phyloP scores from a whole-genome alignment of 1,284 basidiomycete genomes.

The Agroathelia rolfsii region DNA sequence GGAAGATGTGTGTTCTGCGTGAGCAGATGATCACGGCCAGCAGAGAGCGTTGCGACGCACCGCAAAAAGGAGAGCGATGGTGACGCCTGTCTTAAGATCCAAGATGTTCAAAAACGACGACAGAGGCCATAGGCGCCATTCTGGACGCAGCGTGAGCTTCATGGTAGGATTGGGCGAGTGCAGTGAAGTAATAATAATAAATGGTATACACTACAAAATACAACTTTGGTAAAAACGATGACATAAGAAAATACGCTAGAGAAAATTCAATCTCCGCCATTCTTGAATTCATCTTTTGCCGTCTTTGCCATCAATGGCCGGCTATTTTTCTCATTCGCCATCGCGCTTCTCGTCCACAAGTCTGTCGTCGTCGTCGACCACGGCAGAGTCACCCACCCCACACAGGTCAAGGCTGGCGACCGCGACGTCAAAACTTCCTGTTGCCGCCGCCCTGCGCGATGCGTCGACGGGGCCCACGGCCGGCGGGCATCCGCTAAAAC shows the following conservation, averaged over 20 bases:
- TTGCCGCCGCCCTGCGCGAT: constrained; percentile 26
- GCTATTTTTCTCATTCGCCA: constrained; percentile 15
- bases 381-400: constrained; percentile 54
- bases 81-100: constrained; percentile 86
- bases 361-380: no score
- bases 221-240: no score
- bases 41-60: constrained; percentile 33
- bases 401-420: constrained; percentile 23
- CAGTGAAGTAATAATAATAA: background rate
- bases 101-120: constrained; percentile 74
- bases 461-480: no score
- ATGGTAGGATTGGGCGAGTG: constrained; percentile 26
- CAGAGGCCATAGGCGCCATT: constrained; percentile 74
- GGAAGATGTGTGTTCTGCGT: constrained; percentile 8
- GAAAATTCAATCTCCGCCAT: no score
- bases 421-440: constrained; percentile 26
- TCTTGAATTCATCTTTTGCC: constrained; percentile 14
- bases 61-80: constrained; percentile 77
- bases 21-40: constrained; percentile 1
- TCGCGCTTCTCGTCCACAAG: constrained; percentile 49
- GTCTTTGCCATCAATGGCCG: constrained; percentile 8
- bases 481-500: constrained; percentile 61
- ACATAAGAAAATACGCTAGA: no score
- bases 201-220: constrained; percentile 23
- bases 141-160: constrained; percentile 70